Base-by-base conservation (phyloP, 371 early-diverging fungal species). In the Circinella umbellata region DNA sequence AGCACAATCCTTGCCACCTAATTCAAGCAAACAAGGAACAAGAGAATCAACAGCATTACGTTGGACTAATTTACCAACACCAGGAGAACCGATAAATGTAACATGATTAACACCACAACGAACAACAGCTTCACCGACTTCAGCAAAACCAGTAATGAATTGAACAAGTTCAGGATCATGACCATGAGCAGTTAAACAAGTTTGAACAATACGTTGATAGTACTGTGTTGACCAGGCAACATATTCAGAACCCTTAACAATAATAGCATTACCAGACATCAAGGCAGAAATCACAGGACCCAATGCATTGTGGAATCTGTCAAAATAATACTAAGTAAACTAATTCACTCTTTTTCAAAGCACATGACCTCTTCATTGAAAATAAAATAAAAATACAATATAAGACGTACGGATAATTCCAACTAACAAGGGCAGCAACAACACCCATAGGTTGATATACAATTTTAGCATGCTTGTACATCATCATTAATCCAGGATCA, bases 1-100 rank as follows among this genome's bases (percentile, higher is more conserved):
- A 38, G 92, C 93, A 61, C 89, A 88, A 81, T 95, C 94, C 77
- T 95, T 95, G 65, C 97, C 97, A 62, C 97, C 97, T 49, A 97
- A 83, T 81, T 97, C 97, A 13, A 97, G 87, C 18, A 94, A 84
- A 66, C 93, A 92, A 0, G 95, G 96, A 5, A 93, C 93, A 66
- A 97, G 82, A 27, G 87, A 74, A 59, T 87, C 84, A 36, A 91
- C 80, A 15, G 96, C 95, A 38, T 91, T 88, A 38, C 79, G 80
- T 81, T 92, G 93, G 37, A 94, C 91, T 57, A 88, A 72, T 73
- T 88, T 88, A 39, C 96, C 96, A 27, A 95, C 94, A 62, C 80
- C 83, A 27, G 94, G 92, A 4, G 94, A 94, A 17, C 94, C 94
- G 72, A 94, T 94, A 69, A 95, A 95, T 0, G 94, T 94, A 48